Conservation (phyloP, 208 protist species). For the Trypanosoma boissoni region DNA sequence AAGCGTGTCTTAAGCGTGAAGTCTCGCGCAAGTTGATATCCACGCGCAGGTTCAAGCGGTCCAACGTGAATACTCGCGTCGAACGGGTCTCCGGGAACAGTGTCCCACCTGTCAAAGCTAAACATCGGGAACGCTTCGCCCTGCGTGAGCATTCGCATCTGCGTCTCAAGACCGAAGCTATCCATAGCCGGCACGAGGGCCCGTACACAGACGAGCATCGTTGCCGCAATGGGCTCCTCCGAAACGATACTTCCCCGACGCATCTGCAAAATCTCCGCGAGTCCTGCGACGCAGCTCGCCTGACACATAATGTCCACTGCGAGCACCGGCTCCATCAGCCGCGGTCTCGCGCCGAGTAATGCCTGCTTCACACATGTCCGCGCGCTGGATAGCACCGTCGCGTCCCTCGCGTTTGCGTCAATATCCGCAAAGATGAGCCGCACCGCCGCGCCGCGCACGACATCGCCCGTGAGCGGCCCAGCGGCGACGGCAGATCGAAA, state of each 20-base stretch:
- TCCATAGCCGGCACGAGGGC: slow-evolving; percentile 97
- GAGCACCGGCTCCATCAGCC: slow-evolving; percentile 98
- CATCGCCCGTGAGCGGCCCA: slow-evolving; percentile 98
- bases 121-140: slow-evolving; percentile 94
- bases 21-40: slow-evolving; percentile 96
- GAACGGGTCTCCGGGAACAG: slow-evolving; percentile 98
- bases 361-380: slow-evolving; percentile 93
- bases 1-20: slow-evolving; percentile 99
- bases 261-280: slow-evolving; percentile 87
- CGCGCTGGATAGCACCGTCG: slow-evolving; percentile 77
- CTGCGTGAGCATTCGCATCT: slow-evolving; percentile 96
- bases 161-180: slow-evolving; percentile 99
- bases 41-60: slow-evolving; percentile 94
- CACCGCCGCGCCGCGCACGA: slow-evolving; percentile 57
- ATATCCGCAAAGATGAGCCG: slow-evolving; percentile 61
- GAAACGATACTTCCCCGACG: slow-evolving; percentile 91
- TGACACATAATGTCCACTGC: slow-evolving; percentile 93
- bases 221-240: slow-evolving; percentile 95
- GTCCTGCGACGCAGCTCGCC: slow-evolving; percentile 71
- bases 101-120: slow-evolving; percentile 96
- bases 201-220: slow-evolving; percentile 93
- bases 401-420: slow-evolving; percentile 29
- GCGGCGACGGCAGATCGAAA: slow-evolving; percentile 72
- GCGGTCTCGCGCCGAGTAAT: slow-evolving; percentile 94
- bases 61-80: slow-evolving; percentile 94